Conservation (phyloP, 257 asterid species). For the Rehmannia glutinosa region DNA sequence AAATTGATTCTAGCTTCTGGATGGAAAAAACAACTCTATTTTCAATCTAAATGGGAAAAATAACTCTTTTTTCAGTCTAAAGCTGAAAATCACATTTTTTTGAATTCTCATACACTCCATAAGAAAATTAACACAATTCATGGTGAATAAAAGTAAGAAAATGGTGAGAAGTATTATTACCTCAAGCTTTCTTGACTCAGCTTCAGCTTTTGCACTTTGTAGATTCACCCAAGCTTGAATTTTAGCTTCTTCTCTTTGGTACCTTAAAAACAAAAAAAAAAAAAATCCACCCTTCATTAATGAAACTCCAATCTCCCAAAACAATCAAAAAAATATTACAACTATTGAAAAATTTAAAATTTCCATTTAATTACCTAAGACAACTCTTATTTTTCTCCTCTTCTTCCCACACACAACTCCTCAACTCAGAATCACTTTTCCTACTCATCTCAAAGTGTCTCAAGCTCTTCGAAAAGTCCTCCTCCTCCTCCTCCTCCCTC, state of each 20-base stretch:
- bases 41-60: too few relatives aligned
- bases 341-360: too few relatives aligned
- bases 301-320: too few relatives aligned
- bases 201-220: conserved; percentile 96
- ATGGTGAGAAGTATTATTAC: conserved; percentile 29
- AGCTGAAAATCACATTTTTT: too few relatives aligned
- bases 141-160: not conserved
- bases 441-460: conserved; percentile 86
- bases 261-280: conserved; percentile 35
- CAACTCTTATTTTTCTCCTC: conserved; percentile 81
- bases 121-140: too few relatives aligned
- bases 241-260: conserved; percentile 94
- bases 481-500: conserved; percentile 96
- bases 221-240: conserved; percentile 98
- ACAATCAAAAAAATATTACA: too few relatives aligned
- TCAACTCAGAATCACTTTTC: conserved; percentile 58
- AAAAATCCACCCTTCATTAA: too few relatives aligned
- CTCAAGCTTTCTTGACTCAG: conserved; percentile 98
- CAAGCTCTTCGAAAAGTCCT: conserved; percentile 94
- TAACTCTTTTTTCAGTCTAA: too few relatives aligned
- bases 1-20: too few relatives aligned
- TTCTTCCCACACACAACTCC: conserved; percentile 69
- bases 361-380: conserved; percentile 69
- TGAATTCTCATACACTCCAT: too few relatives aligned
- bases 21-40: too few relatives aligned